These are phyloP conservation scores for Phaeosphaeriaceae sp. DNA, from an alignment of 2,329 filamentous ascomycete species.

Conservation along the genomic window DNA sequence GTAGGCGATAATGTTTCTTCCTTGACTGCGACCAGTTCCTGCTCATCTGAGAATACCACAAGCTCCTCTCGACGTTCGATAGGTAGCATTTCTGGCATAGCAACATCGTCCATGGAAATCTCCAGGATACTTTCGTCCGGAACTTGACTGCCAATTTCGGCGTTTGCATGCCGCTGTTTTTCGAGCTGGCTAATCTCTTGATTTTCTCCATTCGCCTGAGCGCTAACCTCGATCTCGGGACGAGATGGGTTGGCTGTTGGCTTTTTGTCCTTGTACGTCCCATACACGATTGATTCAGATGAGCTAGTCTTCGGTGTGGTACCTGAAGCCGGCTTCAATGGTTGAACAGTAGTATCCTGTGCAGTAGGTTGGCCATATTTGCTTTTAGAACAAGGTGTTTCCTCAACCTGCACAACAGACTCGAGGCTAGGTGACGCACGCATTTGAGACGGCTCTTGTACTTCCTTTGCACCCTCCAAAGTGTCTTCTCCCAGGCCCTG, in stretches of 20 bases:
- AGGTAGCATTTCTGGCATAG: too few species aligned
- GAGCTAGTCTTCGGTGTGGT: slow-evolving; percentile 23
- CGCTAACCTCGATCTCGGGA: background rate
- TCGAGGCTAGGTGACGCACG: background rate
- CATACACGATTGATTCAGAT: slow-evolving; percentile 33
- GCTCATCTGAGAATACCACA: too few species aligned
- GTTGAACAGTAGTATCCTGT: slow-evolving; percentile 4
- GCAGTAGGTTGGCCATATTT: slow-evolving; percentile 11
- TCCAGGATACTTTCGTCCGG: too few species aligned
- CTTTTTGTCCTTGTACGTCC: slow-evolving; percentile 29
- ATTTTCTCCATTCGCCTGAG: too few species aligned
- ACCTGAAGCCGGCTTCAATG: slow-evolving; percentile 18
- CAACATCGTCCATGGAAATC: too few species aligned
- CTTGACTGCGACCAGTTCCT: too few species aligned
- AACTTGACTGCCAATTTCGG: too few species aligned
- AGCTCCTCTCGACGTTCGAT: too few species aligned
- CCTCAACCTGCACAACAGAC: slow-evolving; percentile 35
- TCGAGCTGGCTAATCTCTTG: too few species aligned
- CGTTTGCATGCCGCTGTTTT: too few species aligned
- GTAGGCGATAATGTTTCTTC: background rate
- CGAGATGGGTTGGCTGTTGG: background rate
- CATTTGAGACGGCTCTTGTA: background rate
- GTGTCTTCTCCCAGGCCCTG: slow-evolving; percentile 36
- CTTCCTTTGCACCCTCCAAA: background rate
- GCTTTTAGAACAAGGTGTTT: slow-evolving; percentile 35